These are phyloP conservation scores for Apiospora saccharicola DNA, from an alignment of 2,329 filamentous ascomycete genomes.

Conservation along the genomic window DNA sequence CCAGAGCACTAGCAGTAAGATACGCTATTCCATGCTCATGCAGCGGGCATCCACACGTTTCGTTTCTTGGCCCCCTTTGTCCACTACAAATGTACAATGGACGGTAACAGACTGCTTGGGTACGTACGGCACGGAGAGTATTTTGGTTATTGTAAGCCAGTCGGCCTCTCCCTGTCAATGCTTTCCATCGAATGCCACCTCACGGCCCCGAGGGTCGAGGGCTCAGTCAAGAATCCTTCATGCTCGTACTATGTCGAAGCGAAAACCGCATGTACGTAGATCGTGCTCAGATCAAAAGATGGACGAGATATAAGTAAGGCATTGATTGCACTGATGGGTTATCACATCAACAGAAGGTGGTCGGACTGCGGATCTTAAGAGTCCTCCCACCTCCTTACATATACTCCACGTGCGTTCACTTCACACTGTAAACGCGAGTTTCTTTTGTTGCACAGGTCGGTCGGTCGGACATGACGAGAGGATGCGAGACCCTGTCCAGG, in stretches of 20 bases:
- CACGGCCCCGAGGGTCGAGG: neutral
- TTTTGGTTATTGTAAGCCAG: neutral
- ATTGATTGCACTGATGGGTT: slow-evolving; percentile 5
- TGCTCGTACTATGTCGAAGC: slow-evolving; percentile 4
- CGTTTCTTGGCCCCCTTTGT: slow-evolving; percentile 18
- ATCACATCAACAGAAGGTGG: slow-evolving; percentile 6
- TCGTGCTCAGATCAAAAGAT: slow-evolving; percentile 8
- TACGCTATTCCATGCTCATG: slow-evolving; percentile 16
- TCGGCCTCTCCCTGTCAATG: neutral
- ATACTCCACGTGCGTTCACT: neutral
- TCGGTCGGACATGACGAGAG: neutral
- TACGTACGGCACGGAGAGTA: neutral
- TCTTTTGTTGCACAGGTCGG: neutral
- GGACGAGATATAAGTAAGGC: slow-evolving; percentile 13
- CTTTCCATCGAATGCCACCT: slow-evolving; percentile 3
- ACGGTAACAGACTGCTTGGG: neutral
- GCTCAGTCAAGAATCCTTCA: neutral
- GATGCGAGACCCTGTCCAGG: slow-evolving; percentile 2
- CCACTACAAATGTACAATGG: neutral
- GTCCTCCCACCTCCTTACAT: slow-evolving; percentile 5
- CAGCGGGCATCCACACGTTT: slow-evolving; percentile 17
- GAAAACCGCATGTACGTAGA: neutral
- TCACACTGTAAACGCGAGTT: slow-evolving; percentile 8
- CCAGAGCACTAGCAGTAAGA: neutral
- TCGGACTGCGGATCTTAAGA: slow-evolving; percentile 6